Evolutionary conservation across 495 filamentous ascomycete species (phyloP), one percentile per base, ranked within the genome.

Genomic region (Lepraria neglecta): DNA sequence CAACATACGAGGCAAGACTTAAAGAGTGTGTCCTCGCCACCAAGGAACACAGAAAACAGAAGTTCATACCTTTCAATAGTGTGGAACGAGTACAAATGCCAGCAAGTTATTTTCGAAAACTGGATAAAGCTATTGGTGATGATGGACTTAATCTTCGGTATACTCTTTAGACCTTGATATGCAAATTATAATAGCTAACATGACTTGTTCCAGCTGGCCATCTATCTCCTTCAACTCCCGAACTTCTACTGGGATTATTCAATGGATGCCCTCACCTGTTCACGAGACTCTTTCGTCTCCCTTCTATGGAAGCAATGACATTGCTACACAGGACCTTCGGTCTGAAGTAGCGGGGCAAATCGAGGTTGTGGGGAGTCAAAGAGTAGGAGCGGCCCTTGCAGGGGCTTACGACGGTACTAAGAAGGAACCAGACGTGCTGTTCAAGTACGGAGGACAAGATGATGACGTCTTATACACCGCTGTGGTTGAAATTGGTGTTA

Each of bases 241-340:
- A 45, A 45, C 3, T 45, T 45, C 3, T 4, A 45, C 43, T 45
- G 43, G 43, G 43, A 45, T 45, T 45, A 45, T 45, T 4, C 43
- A 45, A 45, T 45, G 43, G 43, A 45, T 45, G 43, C 43, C 50
- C 50, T 53, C 50, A 28, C 50, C 50, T 53, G 31, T 53, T 53
- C 50, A 53, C 50, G 4, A 53, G 50, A 53, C 31, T 28, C 24
- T 53, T 53, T 3, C 24, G 24, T 53, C 50, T 28, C 50, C 50
- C 50, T 53, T 53, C 17, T 6, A 6, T 15, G 2, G 50, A 53
- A 53, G 50, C 50, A 6, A 28, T 53, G 31, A 2, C 31, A 5
- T 53, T 53, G 50, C 50, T 53, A 53, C 50, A n/a, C 50, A 53
- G 50, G 17, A 53, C 31, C 50, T 53, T 53, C 50, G 50, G 50